Evolutionary conservation across 768 basidiomycete genomes (phyloP), one percentile per base, ranked within the genome.

Genomic region (Naganishia friedmannii): DNA sequence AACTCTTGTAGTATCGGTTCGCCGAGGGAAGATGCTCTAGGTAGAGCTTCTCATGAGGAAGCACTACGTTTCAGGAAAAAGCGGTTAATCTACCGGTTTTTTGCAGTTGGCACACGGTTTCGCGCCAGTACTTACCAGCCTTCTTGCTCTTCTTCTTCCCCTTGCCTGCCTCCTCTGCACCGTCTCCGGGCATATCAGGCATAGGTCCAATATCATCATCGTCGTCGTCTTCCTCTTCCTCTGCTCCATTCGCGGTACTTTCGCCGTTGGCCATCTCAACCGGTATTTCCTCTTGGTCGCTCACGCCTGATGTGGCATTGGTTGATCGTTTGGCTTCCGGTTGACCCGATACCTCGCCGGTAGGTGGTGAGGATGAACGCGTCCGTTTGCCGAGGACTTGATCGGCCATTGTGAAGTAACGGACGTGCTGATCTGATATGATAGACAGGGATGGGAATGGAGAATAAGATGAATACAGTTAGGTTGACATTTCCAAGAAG

Each of bases 1-100:
- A 97, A 70, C 91, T 93, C 83, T 94, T 93, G 84, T 88, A 89
- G 83, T 99, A 99, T 74, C 96, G 88, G 81, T 97, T 92, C 66
- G 92, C 86, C 74, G 87, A 87, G 1, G 96, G 96, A 23, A 99
- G 83, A 82, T 95, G 92, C 46, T 93, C 92, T 54, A 99, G 85
- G 83, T 91, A 98, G 21, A 97, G 84, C 74, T 88, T 86, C 84
- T 98, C 96, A 80, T 97, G 93, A 0, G 90, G 93, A 8, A 98
- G 86, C 53, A 95, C 93, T 97, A 79, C 32, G 70, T 65, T 74
- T 51, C 21, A 29, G 19, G 34, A 17, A 17, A 37, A 32, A 53
- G 31, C 55, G 72, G 66, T 45, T 67, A 21, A 19, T 26, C 4
- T 26, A 45, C 6, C 13, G 34, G 7, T 31, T 26, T 26, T 63